Percentiles rank a stretch among this genome's conserved stretches.
phyloP scores from a whole-genome alignment of 1,284 basidiomycete genomes.

The Ustilago curta region DNA sequence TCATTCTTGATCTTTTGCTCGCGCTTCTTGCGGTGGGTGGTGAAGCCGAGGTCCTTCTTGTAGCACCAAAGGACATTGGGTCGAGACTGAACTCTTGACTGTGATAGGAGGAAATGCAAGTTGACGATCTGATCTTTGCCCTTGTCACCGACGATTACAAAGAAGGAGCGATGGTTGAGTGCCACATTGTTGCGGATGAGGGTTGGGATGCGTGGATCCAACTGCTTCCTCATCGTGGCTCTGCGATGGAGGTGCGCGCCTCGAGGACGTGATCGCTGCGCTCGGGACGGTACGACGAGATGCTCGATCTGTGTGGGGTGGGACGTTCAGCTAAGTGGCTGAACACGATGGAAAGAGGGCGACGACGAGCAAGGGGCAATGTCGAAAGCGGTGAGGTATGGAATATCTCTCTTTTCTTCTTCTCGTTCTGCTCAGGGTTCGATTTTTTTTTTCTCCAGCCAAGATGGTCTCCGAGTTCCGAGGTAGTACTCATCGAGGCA shows the following conservation, averaged over 20 bases:
- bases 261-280: background rate
- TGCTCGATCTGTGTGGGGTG: too few relatives aligned
- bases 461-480: conserved; percentile 14
- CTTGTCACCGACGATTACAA: conserved; percentile 95
- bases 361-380: background rate
- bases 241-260: conserved; percentile 7
- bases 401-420: background rate
- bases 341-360: background rate
- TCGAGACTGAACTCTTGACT: conserved; percentile 59
- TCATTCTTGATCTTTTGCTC: conserved; percentile 69
- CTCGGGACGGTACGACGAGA: background rate
- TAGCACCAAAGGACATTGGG: conserved; percentile 67
- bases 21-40: conserved; percentile 89
- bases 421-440: conserved; percentile 30
- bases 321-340: too few relatives aligned
- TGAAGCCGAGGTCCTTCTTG: conserved; percentile 68
- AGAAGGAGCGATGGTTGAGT: conserved; percentile 89
- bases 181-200: conserved; percentile 90
- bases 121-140: conserved; percentile 96
- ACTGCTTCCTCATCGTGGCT: conserved; percentile 65
- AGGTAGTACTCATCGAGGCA: background rate
- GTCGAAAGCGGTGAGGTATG: background rate
- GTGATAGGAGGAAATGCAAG: conserved; percentile 81
- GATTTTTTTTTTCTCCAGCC: conserved; percentile 11
- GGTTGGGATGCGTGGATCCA: conserved; percentile 88